Base-by-base conservation (phyloP, 148 eudicot species). In the Oxyria digyna region DNA sequence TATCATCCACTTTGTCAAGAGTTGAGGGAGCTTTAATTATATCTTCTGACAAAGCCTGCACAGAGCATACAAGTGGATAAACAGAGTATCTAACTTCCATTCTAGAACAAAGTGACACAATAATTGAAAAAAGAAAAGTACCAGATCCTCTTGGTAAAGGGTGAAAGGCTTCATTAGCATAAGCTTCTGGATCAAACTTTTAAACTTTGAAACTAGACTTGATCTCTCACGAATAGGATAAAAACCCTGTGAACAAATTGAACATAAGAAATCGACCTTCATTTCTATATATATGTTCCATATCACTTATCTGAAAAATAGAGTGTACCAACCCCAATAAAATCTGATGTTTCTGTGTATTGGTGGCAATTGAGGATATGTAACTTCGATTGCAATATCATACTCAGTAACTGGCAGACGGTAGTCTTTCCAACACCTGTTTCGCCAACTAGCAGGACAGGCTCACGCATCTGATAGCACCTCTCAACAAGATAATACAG, bases 361-460 rank as follows among this genome's bases (percentile, higher is more conserved):
- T 91, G 99, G 72, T 94, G 99, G 82, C 99, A 91, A 72, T 94
- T 94, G 73, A 94, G 76, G 66, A 88, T 83, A 70, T 90, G 97
- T 59, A 94, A 76, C 42, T 78, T 82, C 70, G 87, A 78, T 1
- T 79, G 74, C 71, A 88, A 77, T 73, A 84, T 77, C 74, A 72
- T 57, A 79, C 99, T 91, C 69, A 94, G 82, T 76, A 91, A 55
- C 78, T 91, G 99, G 67, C 97, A 88, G 72, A 85, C 97, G 42
- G 99, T 94, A 6, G 99, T 94, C 77, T 94, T 94, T 73, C 99
- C 99, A 66, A 93, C 97, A 73, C 99, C 99, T 33, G 99, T 94
- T 82, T 94, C 99, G 70, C 99, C 99, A 41, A 94, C 87, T 77
- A 94, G 97, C 67, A 94, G 85, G 50, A 94, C 99, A 73, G 99